Evolutionary conservation across 306 rosid genomes (phyloP).

Genomic region (Pyrus communis): DNA sequence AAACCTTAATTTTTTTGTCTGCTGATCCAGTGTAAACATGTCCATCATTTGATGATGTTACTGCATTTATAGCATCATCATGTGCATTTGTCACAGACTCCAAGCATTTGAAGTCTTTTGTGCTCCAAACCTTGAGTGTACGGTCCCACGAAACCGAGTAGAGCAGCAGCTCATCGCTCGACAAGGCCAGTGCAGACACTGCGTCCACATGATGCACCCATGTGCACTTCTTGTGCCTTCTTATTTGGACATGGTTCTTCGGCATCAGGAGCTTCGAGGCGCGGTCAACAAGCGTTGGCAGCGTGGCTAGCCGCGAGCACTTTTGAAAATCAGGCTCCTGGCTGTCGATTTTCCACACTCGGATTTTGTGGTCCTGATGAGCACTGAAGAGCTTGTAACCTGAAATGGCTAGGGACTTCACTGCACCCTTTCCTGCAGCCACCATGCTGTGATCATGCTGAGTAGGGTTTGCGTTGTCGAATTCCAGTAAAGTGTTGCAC

Average conservation of each 20-base stretch:
- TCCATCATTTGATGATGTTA: constrained; percentile 55
- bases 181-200: constrained; percentile 70
- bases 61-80: constrained; percentile 80
- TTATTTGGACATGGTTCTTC: constrained; percentile 62
- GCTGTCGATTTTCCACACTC: constrained; percentile 60
- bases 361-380: constrained; percentile 85
- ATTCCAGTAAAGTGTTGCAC: constrained; percentile 15
- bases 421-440: constrained; percentile 67
- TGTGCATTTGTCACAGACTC: constrained; percentile 72
- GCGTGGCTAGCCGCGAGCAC: constrained; percentile 60
- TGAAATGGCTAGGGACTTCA: constrained; percentile 58
- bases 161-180: constrained; percentile 50
- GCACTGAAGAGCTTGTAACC: constrained; percentile 66
- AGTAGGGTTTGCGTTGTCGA: background rate
- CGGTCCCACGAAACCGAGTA: constrained; percentile 94
- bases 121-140: constrained; percentile 74
- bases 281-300: constrained; percentile 73
- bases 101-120: constrained; percentile 63
- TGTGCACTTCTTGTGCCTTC: constrained; percentile 76
- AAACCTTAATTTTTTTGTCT: constrained; percentile 70
- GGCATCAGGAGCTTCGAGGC: constrained; percentile 45
- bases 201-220: constrained; percentile 96
- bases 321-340: constrained; percentile 22
- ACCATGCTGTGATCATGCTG: constrained; percentile 18
- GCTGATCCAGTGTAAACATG: constrained; percentile 78